Base-by-base conservation (phyloP, 208 protist species). In the Acanthamoeba sp. region DNA sequence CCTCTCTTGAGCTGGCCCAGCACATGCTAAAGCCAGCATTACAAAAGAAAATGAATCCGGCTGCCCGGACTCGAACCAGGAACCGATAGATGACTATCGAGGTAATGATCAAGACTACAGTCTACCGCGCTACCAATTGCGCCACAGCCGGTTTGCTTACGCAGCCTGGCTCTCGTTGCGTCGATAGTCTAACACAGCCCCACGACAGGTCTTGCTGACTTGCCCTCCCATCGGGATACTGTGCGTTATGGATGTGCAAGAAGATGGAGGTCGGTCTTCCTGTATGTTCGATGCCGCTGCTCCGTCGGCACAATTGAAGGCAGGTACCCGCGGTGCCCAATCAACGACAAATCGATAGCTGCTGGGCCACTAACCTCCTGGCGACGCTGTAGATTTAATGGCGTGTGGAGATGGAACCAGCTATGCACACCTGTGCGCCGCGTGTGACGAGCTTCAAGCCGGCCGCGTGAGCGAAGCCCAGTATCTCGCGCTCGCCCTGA, bases 121-220 rank as follows among this genome's bases (percentile, higher is more conserved):
- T 64, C 57, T 64, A 64, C 57, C 57, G 57, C 57, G 57, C 57
- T 64, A 64, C 57, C 57, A 64, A 64, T 64, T 64, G 57, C 57
- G 57, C 57, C 57, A 64, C 57, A 64, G 57, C 57, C 57, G 57
- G 57, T 64, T 48, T 48, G 3, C 6, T 10, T 48, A 10, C 45
- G 6, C 3, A 48, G 6, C 45, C 45, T 48, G 45, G 6, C 45
- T 48, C 45, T 48, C 45, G 3, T 48, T 48, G 45, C 10, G 3
- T 48, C 45, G 45, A 2, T 48, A 14, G 3, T 48, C 45, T 48
- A 48, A 48, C 3, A 48, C 45, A 48, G 45, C 10, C 10, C 6
- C 6, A 2, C 6, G 45, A 48, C 45, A 48, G 10, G 45, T 50
- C 12, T 50, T 9, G 45, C 10, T 48, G 6, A 48, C 42, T 48